These are phyloP conservation scores for Notholithocarpus densiflorus DNA, from an alignment of 306 rosid genomes.

Conservation along the genomic window DNA sequence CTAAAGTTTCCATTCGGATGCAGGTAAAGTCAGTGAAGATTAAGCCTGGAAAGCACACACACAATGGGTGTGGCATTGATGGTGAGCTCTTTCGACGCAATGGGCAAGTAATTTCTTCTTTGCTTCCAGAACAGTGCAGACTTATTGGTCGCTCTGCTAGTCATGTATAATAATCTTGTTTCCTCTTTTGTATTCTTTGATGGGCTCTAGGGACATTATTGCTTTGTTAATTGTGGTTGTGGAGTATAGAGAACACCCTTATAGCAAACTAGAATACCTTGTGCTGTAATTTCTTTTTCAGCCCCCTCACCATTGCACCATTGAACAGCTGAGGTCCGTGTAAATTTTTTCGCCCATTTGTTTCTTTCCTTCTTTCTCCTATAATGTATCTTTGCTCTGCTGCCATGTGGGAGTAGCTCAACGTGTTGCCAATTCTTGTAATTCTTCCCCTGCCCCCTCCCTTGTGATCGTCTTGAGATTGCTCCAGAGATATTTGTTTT, in stretches of 20 bases:
- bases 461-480: not conserved
- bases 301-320: conserved; percentile 7
- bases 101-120: conserved; percentile 76
- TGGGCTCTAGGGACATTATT: conserved; percentile 39
- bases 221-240: not conserved
- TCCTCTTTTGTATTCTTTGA: conserved; percentile 42
- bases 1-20: conserved; percentile 21
- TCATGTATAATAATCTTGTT: conserved; percentile 45
- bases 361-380: conserved; percentile 12
- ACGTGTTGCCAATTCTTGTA: conserved; percentile 21
- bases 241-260: conserved; percentile 8
- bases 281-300: conserved; percentile 1
- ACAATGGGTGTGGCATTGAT: conserved; percentile 94
- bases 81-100: conserved; percentile 89
- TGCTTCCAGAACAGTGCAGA: conserved; percentile 99
- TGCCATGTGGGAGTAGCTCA: conserved; percentile 20
- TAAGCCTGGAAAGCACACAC: conserved; percentile 80
- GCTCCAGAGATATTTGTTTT: conserved; percentile 14
- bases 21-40: conserved; percentile 94
- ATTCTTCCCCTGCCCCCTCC: not conserved
- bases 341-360: conserved; percentile 45
- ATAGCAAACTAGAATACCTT: conserved; percentile 21
- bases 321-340: conserved; percentile 37
- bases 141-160: conserved; percentile 72
- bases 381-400: conserved; percentile 11